Evolutionary conservation across 1,139 yeast species (phyloP).

Genomic region (Diutina rugosa): DNA sequence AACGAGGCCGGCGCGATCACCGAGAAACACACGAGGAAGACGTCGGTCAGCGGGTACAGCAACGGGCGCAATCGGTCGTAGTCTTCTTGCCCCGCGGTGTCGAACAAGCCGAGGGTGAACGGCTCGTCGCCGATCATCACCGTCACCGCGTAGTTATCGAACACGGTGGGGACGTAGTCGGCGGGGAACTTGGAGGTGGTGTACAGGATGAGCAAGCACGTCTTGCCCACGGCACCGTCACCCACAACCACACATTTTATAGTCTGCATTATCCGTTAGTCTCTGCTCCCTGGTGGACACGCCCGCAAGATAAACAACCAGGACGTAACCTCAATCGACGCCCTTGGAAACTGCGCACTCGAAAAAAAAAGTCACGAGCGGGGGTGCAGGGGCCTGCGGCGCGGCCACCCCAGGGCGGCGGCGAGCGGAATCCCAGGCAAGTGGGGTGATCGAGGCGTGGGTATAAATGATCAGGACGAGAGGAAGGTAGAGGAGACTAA

Average conservation of each 20-base stretch:
- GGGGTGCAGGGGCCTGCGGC: not conserved
- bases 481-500: too few species aligned
- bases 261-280: constrained; percentile 44
- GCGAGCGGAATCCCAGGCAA: not conserved
- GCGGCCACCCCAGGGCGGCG: not conserved
- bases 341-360: not conserved
- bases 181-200: constrained; percentile 82
- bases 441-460: too few species aligned
- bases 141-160: constrained; percentile 92
- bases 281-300: not conserved
- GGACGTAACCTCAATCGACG: constrained; percentile 1
- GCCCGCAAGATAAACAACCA: not conserved
- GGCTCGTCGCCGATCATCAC: constrained; percentile 99
- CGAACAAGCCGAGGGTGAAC: constrained; percentile 87
- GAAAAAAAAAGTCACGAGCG: not conserved
- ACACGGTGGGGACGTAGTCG: constrained; percentile 78
- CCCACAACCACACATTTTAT: constrained; percentile 96
- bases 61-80: constrained; percentile 94
- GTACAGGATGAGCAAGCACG: constrained; percentile 64
- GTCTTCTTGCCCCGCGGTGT: constrained; percentile 98
- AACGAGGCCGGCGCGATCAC: constrained; percentile 96
- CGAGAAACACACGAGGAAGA: constrained; percentile 85
- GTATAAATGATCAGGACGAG: not conserved
- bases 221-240: constrained; percentile 91
- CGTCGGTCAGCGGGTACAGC: constrained; percentile 94